These are phyloP conservation scores for Grifola frondosa DNA, from an alignment of 1,284 basidiomycete genomes.

Conservation along the genomic window DNA sequence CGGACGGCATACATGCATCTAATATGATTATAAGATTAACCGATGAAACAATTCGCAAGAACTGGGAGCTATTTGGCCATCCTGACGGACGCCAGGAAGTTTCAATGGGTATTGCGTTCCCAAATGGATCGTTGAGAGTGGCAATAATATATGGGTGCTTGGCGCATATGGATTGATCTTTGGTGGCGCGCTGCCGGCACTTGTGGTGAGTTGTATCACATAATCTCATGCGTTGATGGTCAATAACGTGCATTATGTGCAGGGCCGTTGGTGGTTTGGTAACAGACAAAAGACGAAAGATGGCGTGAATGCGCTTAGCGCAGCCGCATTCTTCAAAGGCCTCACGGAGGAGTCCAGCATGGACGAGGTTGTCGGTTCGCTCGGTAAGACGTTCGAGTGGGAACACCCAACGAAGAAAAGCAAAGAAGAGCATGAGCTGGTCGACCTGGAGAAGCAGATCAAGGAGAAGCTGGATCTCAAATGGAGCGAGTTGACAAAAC, in stretches of 20 bases:
- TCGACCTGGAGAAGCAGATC: slow-evolving; percentile 59
- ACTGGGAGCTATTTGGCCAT: slow-evolving; percentile 90
- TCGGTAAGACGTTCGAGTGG: slow-evolving; percentile 77
- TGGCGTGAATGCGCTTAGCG: slow-evolving; percentile 82
- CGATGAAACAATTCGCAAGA: slow-evolving; percentile 90
- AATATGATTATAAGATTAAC: slow-evolving; percentile 62
- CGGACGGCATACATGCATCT: background rate
- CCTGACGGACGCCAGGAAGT: slow-evolving; percentile 96
- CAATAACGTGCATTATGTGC: slow-evolving; percentile 2
- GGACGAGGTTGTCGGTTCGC: slow-evolving; percentile 71
- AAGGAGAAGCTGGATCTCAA: slow-evolving; percentile 47
- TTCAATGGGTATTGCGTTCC: slow-evolving; percentile 94
- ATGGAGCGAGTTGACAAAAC: slow-evolving; percentile 49
- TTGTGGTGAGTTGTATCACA: slow-evolving; percentile 62
- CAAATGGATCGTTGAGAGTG: slow-evolving; percentile 92
- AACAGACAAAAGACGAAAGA: slow-evolving; percentile 91
- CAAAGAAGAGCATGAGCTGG: slow-evolving; percentile 44
- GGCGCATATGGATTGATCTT: slow-evolving; percentile 87
- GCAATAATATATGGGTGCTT: slow-evolving; percentile 91
- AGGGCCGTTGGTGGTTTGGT: slow-evolving; percentile 98
- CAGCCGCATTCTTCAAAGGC: slow-evolving; percentile 87
- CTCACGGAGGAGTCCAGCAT: slow-evolving; percentile 81
- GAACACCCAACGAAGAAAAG: slow-evolving; percentile 31
- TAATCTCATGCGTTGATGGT: background rate
- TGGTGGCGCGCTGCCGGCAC: slow-evolving; percentile 81